phyloP scores from a whole-genome alignment of 2,329 filamentous ascomycete genomes.

The Venturia aucupariae region DNA sequence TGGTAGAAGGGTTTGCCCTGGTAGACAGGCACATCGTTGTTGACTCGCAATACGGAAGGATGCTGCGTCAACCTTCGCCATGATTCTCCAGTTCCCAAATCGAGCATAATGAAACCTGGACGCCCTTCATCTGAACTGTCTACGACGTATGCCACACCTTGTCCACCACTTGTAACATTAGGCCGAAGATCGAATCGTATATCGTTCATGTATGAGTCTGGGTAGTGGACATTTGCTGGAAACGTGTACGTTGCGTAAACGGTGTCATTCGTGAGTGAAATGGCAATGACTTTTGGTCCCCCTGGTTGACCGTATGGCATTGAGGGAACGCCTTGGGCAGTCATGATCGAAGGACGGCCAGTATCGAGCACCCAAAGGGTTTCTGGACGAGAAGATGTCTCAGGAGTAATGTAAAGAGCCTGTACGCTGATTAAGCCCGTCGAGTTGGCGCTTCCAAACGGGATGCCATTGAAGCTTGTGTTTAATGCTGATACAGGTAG shows the following conservation, averaged over 20 bases:
- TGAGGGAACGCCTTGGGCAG: slow-evolving; percentile 32
- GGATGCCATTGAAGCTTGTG: slow-evolving; percentile 33
- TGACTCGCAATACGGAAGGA: slow-evolving; percentile 32
- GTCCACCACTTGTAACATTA: slow-evolving; percentile 23
- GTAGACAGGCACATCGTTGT: slow-evolving; percentile 39
- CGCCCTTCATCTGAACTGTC: slow-evolving; percentile 41
- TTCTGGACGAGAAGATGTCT: slow-evolving; percentile 26
- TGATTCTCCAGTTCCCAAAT: slow-evolving; percentile 39
- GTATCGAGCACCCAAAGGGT: slow-evolving; percentile 47
- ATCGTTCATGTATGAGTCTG: slow-evolving; percentile 46
- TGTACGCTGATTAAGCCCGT: slow-evolving; percentile 44
- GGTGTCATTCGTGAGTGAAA: slow-evolving; percentile 37
- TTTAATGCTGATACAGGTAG: slow-evolving; percentile 42
- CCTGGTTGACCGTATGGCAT: slow-evolving; percentile 34
- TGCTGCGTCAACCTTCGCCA: slow-evolving; percentile 42
- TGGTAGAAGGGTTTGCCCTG: slow-evolving; percentile 42
- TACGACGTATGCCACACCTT: slow-evolving; percentile 42
- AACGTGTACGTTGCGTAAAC: slow-evolving; percentile 44
- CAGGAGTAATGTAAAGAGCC: slow-evolving; percentile 41
- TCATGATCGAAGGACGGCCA: slow-evolving; percentile 31
- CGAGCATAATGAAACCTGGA: slow-evolving; percentile 42
- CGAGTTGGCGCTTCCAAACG: slow-evolving; percentile 40
- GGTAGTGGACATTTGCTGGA: slow-evolving; percentile 31
- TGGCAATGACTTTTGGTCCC: slow-evolving; percentile 43
- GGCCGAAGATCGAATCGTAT: slow-evolving; percentile 43